A percentile compares a stretch with the other conserved stretches of the same genome.
phyloP scores from a whole-genome alignment of 1,139 yeast species.

The Blastobotrys raffinosifermentans region DNA sequence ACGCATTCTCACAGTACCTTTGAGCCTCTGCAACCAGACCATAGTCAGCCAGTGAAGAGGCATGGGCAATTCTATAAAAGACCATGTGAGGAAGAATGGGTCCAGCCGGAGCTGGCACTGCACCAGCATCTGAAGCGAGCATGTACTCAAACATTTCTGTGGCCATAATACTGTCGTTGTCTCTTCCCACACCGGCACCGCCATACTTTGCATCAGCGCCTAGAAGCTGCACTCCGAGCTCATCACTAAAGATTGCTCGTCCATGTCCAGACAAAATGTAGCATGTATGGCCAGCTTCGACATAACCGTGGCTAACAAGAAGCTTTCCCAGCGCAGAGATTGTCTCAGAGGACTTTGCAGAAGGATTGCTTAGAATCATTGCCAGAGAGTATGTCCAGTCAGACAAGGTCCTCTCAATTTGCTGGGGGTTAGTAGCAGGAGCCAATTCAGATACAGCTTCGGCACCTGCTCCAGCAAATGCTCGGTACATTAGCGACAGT shows the following conservation, averaged over 20 bases:
- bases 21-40: conserved; percentile 56
- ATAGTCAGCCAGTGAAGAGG: conserved; percentile 57
- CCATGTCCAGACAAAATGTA: conserved; percentile 22
- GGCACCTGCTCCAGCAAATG: conserved; percentile 58
- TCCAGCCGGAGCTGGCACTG: conserved; percentile 28
- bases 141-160: conserved; percentile 71
- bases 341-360: conserved; percentile 30
- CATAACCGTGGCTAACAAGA: conserved; percentile 25
- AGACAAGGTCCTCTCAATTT: conserved; percentile 22
- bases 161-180: conserved; percentile 43
- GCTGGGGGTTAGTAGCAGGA: conserved; percentile 13
- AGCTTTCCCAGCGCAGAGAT: conserved; percentile 31
- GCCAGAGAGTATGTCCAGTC: conserved; percentile 33
- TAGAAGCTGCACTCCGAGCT: conserved; percentile 22
- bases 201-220: conserved; percentile 22
- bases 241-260: conserved; percentile 6
- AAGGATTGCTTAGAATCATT: conserved; percentile 30
- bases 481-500: conserved; percentile 58
- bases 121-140: conserved; percentile 32
- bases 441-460: conserved; percentile 46
- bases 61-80: conserved; percentile 54
- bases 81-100: conserved; percentile 45
- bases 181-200: conserved; percentile 27
- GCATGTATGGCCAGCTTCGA: conserved; percentile 33
- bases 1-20: conserved; percentile 50